Base-by-base conservation (phyloP, 2,329 filamentous ascomycete genomes). In the Calonectria crousiana region DNA sequence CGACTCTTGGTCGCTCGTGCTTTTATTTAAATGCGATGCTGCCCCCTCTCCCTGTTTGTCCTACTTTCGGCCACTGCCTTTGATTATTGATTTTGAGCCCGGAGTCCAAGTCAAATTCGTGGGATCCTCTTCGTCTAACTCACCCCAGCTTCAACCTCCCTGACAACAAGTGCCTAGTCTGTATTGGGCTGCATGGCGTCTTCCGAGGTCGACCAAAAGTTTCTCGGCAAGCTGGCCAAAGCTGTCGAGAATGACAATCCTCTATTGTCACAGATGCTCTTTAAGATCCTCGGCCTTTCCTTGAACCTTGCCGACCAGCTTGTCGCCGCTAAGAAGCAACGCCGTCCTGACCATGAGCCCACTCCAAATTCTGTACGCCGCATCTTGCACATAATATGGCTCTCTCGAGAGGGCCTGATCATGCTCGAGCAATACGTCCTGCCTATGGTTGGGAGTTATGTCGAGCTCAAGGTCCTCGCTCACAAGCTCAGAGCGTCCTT, bases 181-280 rank as follows among this genome's bases (percentile, higher is more conserved):
- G 62, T 56, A 34, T 71, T 75, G 76, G 71, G 62, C 81, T 82
- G 83, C 76, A 99, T 98, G 97, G 97, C 97, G 87, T 97, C 96
- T 83, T 97, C 95, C 75, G 95, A 98, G 86, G 95, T 98, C 76
- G 97, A 99, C 85, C 96, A 98, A 87, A 99, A 98, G 87, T 98
- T 97, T 86, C 90, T 99, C 81, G 95, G 95, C 86, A 93, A 92
- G 83, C 93, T 98, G 83, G 96, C 97, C 83, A 94, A 93, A 85
- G 90, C 92, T 75, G 95, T 95, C 79, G 92, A 93, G 82, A 87
- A 90, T 74, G 93, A 95, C 79, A 97, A 96, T 82, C 93, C 94
- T 4, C 89, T 96, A 23, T 90, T 98, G 58, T 94, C 94, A 10
- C 90, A 91, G 26, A 95, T 95, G 83, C 90, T 99, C 60, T 98